Percentiles rank a stretch among this genome's conserved stretches.
These are phyloP conservation scores for Aegilops umbellulata DNA, from an alignment of 176 grass and related monocot species.

Conservation along the genomic window DNA sequence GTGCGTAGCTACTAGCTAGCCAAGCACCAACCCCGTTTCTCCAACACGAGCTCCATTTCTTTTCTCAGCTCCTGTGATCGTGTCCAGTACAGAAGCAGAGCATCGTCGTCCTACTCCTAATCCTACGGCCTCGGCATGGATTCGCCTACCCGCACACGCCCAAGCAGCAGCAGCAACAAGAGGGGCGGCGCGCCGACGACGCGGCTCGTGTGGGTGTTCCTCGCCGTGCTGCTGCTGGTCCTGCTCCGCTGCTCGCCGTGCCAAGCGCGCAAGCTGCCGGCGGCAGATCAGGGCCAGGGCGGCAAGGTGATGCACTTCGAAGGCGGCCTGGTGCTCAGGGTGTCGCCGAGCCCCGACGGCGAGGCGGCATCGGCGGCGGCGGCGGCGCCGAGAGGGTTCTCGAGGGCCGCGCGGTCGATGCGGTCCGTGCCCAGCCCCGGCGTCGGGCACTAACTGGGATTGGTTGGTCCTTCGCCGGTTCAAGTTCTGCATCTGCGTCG, in stretches of 20 bases:
- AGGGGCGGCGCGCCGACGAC: not conserved
- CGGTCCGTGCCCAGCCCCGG: slow-evolving; percentile 69
- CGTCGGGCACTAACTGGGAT: slow-evolving; percentile 42
- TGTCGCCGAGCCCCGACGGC: not conserved
- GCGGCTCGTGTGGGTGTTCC: not conserved
- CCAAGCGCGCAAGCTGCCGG: slow-evolving; percentile 36
- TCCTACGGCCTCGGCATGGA: not conserved
- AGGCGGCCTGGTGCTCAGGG: slow-evolving; percentile 18
- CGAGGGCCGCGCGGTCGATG: slow-evolving; percentile 35
- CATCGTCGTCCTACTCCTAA: too few relatives aligned
- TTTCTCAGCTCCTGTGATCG: not conserved
- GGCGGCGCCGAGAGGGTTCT: not conserved
- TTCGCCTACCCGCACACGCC: not conserved
- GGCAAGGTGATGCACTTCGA: slow-evolving; percentile 35
- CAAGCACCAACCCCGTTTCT: too few relatives aligned
- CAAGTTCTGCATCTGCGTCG: not conserved
- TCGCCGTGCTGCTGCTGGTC: slow-evolving; percentile 34
- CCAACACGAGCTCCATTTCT: not conserved
- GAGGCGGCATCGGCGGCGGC: not conserved
- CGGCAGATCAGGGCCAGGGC: not conserved
- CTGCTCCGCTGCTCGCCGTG: slow-evolving; percentile 4
- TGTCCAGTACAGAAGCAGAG: not conserved
- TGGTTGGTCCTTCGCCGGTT: too few relatives aligned
- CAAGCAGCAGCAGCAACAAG: not conserved
- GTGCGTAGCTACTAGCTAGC: too few relatives aligned